Evolutionary conservation across 2,329 filamentous ascomycete genomes (phyloP).

Genomic region (Didymella exigua): DNA sequence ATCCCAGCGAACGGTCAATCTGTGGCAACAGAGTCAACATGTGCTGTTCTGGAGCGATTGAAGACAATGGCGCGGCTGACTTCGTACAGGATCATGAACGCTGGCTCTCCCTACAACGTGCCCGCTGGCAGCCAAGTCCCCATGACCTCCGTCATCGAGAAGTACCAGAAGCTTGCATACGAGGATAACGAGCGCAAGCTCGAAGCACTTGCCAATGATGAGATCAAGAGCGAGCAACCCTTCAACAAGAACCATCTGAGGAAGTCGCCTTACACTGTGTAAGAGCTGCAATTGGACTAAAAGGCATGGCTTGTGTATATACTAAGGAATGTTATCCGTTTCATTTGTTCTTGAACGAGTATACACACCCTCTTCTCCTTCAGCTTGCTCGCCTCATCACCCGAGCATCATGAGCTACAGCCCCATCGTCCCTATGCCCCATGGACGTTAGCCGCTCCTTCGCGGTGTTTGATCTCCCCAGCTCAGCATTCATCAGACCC

Average conservation of each 20-base stretch:
- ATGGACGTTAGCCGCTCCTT: neutral
- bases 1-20: neutral
- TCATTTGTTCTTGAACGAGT: slow-evolving; percentile 16
- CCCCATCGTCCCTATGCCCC: neutral
- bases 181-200: slow-evolving; percentile 64
- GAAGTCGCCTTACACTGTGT: slow-evolving; percentile 29
- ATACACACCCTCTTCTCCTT: neutral
- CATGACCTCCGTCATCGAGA: slow-evolving; percentile 64
- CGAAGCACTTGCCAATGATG: slow-evolving; percentile 44
- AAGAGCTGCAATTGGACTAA: neutral
- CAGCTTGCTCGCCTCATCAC: neutral
- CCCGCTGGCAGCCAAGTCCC: slow-evolving; percentile 65
- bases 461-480: neutral
- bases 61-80: slow-evolving; percentile 19
- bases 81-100: slow-evolving; percentile 63
- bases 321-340: slow-evolving; percentile 32
- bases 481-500: neutral
- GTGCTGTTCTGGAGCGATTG: neutral
- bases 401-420: neutral
- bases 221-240: slow-evolving; percentile 44
- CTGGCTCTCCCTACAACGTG: slow-evolving; percentile 67
- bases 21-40: neutral
- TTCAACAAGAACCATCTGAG: slow-evolving; percentile 29
- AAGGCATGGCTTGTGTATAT: slow-evolving; percentile 23
- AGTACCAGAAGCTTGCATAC: slow-evolving; percentile 65